These are phyloP conservation scores for Puccinia brachypodii DNA, from an alignment of 1,284 basidiomycete genomes.

Conservation along the genomic window DNA sequence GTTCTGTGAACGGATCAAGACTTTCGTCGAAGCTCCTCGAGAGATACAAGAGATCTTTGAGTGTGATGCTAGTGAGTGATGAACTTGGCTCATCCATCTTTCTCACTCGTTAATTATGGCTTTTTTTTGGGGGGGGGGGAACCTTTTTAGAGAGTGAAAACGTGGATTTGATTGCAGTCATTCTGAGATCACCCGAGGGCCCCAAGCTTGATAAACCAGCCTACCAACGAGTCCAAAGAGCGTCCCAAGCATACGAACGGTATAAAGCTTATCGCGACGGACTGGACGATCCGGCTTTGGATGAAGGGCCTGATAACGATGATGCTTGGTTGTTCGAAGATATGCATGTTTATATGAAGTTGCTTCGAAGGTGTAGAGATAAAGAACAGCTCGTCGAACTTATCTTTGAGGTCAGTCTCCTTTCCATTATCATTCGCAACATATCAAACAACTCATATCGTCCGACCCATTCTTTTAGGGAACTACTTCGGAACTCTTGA, in stretches of 20 bases:
- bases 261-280: slow-evolving; percentile 69
- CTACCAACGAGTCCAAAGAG: slow-evolving; percentile 71
- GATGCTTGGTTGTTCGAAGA: slow-evolving; percentile 95
- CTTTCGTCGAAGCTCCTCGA: slow-evolving; percentile 79
- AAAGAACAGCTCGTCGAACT: slow-evolving; percentile 89
- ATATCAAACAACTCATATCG: background rate
- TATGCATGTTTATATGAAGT: slow-evolving; percentile 71
- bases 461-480: slow-evolving; percentile 63
- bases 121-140: background rate
- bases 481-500: slow-evolving; percentile 87
- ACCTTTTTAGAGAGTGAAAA: slow-evolving; percentile 62
- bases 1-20: slow-evolving; percentile 81
- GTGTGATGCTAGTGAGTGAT: slow-evolving; percentile 69
- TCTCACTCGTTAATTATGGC: slow-evolving; percentile 46
- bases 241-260: slow-evolving; percentile 71
- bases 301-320: slow-evolving; percentile 78
- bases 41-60: slow-evolving; percentile 83
- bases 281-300: slow-evolving; percentile 80
- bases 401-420: slow-evolving; percentile 77
- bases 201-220: slow-evolving; percentile 71
- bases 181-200: slow-evolving; percentile 77
- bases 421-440: background rate
- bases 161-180: slow-evolving; percentile 75
- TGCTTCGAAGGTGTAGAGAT: slow-evolving; percentile 78
- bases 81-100: slow-evolving; percentile 34